Conservation (phyloP, 148 eudicot species). For the Silene uniflora region DNA sequence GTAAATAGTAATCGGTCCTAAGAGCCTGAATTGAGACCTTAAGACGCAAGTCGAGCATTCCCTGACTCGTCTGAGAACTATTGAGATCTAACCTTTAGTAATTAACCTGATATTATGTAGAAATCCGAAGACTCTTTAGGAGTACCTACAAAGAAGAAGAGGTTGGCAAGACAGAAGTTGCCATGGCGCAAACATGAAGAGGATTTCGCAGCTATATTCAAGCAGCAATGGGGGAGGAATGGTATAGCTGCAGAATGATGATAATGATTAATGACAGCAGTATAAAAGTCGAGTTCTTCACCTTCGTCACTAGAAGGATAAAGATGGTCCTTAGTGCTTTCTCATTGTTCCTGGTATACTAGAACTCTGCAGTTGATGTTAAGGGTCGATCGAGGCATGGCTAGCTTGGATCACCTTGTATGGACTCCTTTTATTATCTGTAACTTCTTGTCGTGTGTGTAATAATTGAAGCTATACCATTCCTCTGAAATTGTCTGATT, state of each 20-base stretch:
- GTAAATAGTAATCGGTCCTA: background rate
- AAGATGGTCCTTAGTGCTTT: too few relatives aligned
- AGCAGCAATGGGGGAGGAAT: conserved; percentile 37
- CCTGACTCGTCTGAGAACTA: too few relatives aligned
- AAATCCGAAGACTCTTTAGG: conserved; percentile 43
- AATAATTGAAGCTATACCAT: background rate
- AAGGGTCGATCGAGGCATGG: background rate
- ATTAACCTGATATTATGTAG: conserved; percentile 22
- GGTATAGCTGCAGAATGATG: background rate
- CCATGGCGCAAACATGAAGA: conserved; percentile 45
- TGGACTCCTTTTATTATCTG: background rate
- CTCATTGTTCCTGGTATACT: background rate
- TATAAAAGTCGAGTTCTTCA: background rate
- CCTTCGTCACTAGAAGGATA: background rate
- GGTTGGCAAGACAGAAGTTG: conserved; percentile 45
- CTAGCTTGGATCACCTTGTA: background rate
- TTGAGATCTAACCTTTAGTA: background rate
- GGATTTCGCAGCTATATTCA: conserved; percentile 18
- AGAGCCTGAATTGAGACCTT: too few relatives aligned
- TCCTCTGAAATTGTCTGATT: too few relatives aligned
- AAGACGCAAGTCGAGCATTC: too few relatives aligned
- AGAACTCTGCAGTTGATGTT: background rate
- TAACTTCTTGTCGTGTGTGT: background rate
- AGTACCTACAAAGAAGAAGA: conserved; percentile 48
- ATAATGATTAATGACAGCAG: background rate